A percentile compares a stretch with the other conserved stretches of the same genome.
Conservation (phyloP, 495 filamentous ascomycete genomes). For the Aspergillus homomorphus region DNA sequence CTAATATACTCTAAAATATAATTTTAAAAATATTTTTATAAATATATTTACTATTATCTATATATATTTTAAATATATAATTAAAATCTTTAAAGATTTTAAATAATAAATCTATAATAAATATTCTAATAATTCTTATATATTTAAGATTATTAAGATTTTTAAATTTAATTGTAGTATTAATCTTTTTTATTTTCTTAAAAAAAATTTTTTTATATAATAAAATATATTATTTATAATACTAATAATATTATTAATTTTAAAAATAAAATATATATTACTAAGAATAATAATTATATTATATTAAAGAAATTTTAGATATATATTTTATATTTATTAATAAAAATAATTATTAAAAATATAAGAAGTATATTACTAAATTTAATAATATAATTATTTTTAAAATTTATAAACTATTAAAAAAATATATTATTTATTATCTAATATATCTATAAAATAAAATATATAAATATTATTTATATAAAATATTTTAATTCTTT, state of each 20-base stretch:
- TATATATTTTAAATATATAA: neutral
- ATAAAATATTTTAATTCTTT: neutral
- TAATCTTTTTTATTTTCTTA: neutral
- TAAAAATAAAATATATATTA: neutral
- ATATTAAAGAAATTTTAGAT: neutral
- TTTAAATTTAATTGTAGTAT: neutral
- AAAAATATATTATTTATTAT: neutral
- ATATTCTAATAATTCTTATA: neutral
- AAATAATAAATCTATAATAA: neutral
- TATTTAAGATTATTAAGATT: conserved; percentile 3
- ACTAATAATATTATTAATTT: neutral
- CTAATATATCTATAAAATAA: too few relatives aligned
- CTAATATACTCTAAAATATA: neutral
- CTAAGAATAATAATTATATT: neutral
- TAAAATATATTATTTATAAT: neutral
- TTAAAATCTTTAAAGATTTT: neutral
- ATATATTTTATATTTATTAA: neutral
- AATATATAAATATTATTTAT: neutral
- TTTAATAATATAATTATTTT: neutral
- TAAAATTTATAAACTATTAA: too few relatives aligned
- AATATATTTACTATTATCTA: neutral
- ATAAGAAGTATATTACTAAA: neutral
- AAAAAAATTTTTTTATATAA: neutral
- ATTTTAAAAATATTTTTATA: conserved; percentile 1
- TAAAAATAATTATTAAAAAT: neutral